Evolutionary conservation across 202 grass and related monocot genomes (phyloP).

Genomic region (Zoysia matrella): DNA sequence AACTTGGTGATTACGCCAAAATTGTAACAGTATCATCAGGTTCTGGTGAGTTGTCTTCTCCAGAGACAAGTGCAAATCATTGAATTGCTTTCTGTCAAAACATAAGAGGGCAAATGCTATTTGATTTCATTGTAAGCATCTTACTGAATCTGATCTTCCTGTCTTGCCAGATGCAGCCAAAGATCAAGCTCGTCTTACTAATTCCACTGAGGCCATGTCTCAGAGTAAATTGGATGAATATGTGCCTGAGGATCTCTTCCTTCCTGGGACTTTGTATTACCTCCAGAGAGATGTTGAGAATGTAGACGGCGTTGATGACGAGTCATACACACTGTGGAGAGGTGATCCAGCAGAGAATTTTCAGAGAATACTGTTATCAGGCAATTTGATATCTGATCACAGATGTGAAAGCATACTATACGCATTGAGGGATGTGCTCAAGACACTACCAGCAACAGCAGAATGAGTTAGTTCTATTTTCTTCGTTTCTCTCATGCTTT

Average conservation of each 20-base stretch:
- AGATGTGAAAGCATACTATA: conserved; percentile 81
- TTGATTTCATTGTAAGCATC: background rate
- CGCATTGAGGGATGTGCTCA: conserved; percentile 81
- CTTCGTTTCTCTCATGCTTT: background rate
- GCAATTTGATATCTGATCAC: conserved; percentile 77
- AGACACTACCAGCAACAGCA: conserved; percentile 49
- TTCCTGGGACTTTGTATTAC: conserved; percentile 79
- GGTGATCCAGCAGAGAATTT: conserved; percentile 79
- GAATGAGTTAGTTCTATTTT: conserved; percentile 5
- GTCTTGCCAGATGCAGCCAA: too few species aligned
- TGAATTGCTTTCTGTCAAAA: background rate
- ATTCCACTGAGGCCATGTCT: conserved; percentile 1
- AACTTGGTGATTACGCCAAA: conserved; percentile 75
- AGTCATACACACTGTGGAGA: conserved; percentile 85
- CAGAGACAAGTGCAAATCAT: background rate
- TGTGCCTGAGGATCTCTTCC: conserved; percentile 75
- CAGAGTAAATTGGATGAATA: conserved; percentile 40
- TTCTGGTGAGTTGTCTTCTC: conserved; percentile 43
- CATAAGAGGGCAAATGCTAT: background rate
- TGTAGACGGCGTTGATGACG: conserved; percentile 37
- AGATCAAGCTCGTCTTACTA: too few species aligned
- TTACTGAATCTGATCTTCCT: conserved; percentile 30
- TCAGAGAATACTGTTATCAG: conserved; percentile 75
- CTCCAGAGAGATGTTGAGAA: conserved; percentile 70
- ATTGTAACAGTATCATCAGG: conserved; percentile 48